Conservation (phyloP, 2,329 filamentous ascomycete species). For the Dothidotthia symphoricarpi region DNA sequence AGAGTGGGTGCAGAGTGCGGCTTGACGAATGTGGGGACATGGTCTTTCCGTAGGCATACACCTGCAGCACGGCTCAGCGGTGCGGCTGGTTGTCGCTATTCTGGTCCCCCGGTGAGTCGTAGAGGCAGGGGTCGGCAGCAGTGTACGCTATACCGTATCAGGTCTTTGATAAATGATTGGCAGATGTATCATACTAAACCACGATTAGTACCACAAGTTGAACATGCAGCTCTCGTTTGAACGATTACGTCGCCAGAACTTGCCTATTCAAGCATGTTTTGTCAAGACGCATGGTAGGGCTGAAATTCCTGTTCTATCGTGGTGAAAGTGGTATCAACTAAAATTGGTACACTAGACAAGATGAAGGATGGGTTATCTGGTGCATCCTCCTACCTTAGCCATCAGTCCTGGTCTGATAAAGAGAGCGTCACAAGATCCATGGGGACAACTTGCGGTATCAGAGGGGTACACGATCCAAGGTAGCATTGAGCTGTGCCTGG, state of each 20-base stretch:
- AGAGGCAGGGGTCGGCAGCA: constrained; percentile 24
- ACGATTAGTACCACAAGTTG: constrained; percentile 5
- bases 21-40: constrained; percentile 11
- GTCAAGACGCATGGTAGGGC: neutral
- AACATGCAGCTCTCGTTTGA: constrained; percentile 15
- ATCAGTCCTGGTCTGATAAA: no score
- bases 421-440: no score
- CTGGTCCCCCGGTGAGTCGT: constrained; percentile 33
- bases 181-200: constrained; percentile 11
- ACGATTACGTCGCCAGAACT: constrained; percentile 9
- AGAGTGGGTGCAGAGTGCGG: constrained; percentile 28
- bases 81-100: constrained; percentile 33
- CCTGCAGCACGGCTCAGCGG: constrained; percentile 23
- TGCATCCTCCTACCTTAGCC: no score
- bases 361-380: neutral
- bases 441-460: no score
- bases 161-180: constrained; percentile 36
- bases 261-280: constrained; percentile 8
- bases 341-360: neutral
- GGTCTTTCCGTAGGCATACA: constrained; percentile 22
- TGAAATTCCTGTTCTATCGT: neutral
- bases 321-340: neutral
- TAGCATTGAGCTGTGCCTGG: no score
- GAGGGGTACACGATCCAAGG: no score
- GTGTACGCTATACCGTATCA: constrained; percentile 26